A percentile compares a stretch with the other conserved stretches of the same genome.
Conservation (phyloP, 352 stramenopile genomes). For the Phytopythium cucurbitacearum region DNA sequence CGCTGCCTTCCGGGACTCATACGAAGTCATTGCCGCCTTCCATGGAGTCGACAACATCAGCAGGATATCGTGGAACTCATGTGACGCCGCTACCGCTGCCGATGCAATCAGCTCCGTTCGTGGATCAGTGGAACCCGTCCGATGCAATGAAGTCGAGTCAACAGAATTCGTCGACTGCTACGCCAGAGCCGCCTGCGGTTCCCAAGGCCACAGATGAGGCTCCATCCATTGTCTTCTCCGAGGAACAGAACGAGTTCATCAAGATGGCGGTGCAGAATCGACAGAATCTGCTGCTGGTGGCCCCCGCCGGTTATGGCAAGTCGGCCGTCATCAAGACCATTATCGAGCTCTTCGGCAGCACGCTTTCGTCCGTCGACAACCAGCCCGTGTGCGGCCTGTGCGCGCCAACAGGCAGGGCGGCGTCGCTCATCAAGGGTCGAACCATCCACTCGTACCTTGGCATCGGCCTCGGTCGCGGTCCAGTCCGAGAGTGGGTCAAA, state of each 20-base stretch:
- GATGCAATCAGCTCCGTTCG: too few species aligned
- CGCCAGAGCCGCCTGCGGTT: background rate
- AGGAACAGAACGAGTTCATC: slow-evolving; percentile 8
- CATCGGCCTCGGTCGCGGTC: slow-evolving; percentile 5
- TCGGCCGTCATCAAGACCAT: slow-evolving; percentile 9
- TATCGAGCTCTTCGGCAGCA: slow-evolving; percentile 5
- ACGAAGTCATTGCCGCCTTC: too few species aligned
- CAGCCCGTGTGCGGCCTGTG: slow-evolving; percentile 5
- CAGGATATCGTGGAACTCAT: too few species aligned
- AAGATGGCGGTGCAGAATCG: slow-evolving; percentile 4
- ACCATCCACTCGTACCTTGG: slow-evolving; percentile 7
- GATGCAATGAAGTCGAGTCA: too few species aligned
- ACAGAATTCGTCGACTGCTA: background rate
- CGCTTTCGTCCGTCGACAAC: slow-evolving; percentile 2
- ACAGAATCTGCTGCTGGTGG: slow-evolving; percentile 6
- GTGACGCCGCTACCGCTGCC: too few species aligned
- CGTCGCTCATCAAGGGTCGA: slow-evolving; percentile 3
- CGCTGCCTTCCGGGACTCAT: too few species aligned
- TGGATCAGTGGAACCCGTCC: too few species aligned
- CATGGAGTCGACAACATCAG: too few species aligned
- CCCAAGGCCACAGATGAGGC: background rate
- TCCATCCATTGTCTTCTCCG: background rate
- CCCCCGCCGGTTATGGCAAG: slow-evolving; percentile 7
- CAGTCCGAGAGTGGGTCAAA: slow-evolving; percentile 6
- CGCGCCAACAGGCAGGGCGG: slow-evolving; percentile 7